Evolutionary conservation across 2,329 filamentous ascomycete species (phyloP), one percentile per base, ranked within the genome.

Genomic region (Zymoseptoria crescenta): DNA sequence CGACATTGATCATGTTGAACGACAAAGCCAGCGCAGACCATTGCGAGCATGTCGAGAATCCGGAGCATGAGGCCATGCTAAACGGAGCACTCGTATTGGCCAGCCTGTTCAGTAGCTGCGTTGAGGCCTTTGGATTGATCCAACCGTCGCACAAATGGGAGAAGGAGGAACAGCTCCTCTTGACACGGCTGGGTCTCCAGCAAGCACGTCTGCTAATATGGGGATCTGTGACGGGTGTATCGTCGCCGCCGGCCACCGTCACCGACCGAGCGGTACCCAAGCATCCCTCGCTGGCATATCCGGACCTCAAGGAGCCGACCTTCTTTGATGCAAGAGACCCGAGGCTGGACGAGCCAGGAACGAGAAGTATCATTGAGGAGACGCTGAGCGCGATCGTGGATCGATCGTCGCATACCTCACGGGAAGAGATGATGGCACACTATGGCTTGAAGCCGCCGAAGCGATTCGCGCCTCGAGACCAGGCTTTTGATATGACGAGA

Each of bases 161-260:
- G 49, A 74, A 72, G 59, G 69, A 70, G 13, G 76, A 80, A 62
- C 76, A 76, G 61, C 70, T 77, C 21, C 71, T 75, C 21, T 70
- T 79, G 28, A 70, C 74, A 3, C 73, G 74, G 56, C 68, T 79
- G 5, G 77, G 77, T 56, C 71, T 80, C 24, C 75, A 79, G 63
- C 77, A 80, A 65, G 76, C 76, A 45, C 71, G 77, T 27, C 70
- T 80, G 52, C 69, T 80, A 57, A 78, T 78, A 59, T 79, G 77
- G 70, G 77, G 77, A n/a, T 75, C 78, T 64, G 74, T 74, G 4
- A 71, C 79, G 9, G 77, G 77, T 24, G 74, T 80, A 28, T 73
- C 72, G 20, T 75, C 75, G 20, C 76, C 76, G 19, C 76, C 76
- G 19, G 66, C 71, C 2, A 71, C 69, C 1, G 76, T 78, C 56